These are phyloP conservation scores for Gossypium ekmanianum DNA, from an alignment of 345 rosid genomes.

Conservation along the genomic window DNA sequence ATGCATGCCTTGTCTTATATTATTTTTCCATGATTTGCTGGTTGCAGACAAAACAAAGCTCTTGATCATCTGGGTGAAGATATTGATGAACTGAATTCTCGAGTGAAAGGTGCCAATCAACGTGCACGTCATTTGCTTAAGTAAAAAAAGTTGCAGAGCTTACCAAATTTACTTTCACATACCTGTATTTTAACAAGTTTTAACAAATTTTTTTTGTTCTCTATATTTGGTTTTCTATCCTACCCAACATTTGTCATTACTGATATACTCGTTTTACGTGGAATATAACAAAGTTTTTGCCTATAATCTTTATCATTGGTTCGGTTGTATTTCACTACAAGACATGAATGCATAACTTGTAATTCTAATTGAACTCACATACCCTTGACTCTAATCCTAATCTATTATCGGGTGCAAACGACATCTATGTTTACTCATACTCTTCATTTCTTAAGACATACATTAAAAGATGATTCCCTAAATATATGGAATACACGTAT, in stretches of 20 bases:
- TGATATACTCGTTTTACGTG: not conserved
- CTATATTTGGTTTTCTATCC: not conserved
- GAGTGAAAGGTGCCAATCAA: constrained; percentile 84
- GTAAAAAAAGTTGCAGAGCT: constrained; percentile 27
- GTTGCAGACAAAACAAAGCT: constrained; percentile 84
- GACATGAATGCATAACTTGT: not conserved
- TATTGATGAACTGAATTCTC: constrained; percentile 72
- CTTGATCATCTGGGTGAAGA: constrained; percentile 73
- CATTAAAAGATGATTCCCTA: no score
- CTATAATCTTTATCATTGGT: not conserved
- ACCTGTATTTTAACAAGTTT: not conserved
- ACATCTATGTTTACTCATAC: no score
- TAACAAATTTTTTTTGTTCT: not conserved
- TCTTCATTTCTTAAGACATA: no score
- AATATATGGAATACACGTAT: no score
- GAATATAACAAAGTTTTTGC: not conserved
- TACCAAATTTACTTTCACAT: not conserved
- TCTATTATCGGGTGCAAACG: no score
- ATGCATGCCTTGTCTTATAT: not conserved
- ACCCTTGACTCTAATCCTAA: not conserved
- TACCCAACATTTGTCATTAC: not conserved
- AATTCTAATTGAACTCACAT: not conserved
- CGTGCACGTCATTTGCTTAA: constrained; percentile 77
- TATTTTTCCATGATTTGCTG: constrained; percentile 6
- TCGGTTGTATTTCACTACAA: not conserved